Evolutionary conservation across 352 stramenopile genomes (phyloP), one percentile per base, ranked within the genome.

Genomic region (Pythium plurisporium): DNA sequence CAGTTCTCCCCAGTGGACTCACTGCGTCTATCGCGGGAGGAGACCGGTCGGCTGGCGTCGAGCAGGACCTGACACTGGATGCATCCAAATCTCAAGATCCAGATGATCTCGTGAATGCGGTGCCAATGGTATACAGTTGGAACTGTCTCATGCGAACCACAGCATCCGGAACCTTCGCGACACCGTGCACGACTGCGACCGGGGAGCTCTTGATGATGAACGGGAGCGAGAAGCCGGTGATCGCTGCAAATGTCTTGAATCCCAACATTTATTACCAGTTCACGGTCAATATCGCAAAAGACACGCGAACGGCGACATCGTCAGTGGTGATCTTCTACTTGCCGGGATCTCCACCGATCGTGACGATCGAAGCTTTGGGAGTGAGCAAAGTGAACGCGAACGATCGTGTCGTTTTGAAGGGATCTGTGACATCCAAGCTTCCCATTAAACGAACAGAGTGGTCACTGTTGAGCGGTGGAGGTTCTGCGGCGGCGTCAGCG

Each of bases 201-300:
- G 52, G 55, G 5, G 34, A 44, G 2, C 17, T 38, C 0, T 52
- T 89, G 14, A n/a, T 29, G 3, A 23, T 85, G n/a, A 55, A 31
- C 20, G 57, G 17, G 17, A 44, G 38, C 5, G 61, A 59, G 23
- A 81, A 78, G 34, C 55, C 67, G 3, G 76, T 68, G 0, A 54
- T 89, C 25, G 8, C 46, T 1, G 72, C 75, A 1, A 79, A 77
- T 34, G 73, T 60, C 25, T 40, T 87, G 29, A 76, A 76, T 23
- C 74, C 72, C 17, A 83, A 76, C n/a, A 45, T 51, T 12, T 75
- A 63, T 37, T 83, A 87, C 58, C 75, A 81, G 44, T 84, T 87
- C 41, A 76, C 67, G 11, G 70, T 72, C 9, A 69, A 43, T 0
- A 62, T 67, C 8, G 57, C 59, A 19, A 87, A 89, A 40, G 71